These are phyloP conservation scores for Tremella fuciformis DNA, from an alignment of 768 basidiomycete genomes.

Conservation along the genomic window DNA sequence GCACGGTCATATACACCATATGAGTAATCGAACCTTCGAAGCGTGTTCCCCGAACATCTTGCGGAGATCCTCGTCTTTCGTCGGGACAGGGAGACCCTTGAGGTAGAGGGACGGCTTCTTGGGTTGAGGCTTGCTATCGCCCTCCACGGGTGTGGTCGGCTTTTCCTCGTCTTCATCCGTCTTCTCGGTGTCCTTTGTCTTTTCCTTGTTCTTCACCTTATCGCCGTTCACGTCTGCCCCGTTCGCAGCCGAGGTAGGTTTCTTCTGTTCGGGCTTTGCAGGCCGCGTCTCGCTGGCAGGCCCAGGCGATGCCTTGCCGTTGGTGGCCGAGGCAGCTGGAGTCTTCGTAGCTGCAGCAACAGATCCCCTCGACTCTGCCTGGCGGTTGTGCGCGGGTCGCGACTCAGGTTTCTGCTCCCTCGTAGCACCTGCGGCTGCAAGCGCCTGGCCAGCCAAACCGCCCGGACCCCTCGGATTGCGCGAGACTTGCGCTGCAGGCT, in stretches of 20 bases:
- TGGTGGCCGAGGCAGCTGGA: background rate
- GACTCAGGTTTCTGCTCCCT: background rate
- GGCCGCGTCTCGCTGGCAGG: background rate
- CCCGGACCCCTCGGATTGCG: conserved; percentile 12
- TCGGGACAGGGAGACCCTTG: conserved; percentile 30
- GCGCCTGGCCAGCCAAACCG: conserved; percentile 1
- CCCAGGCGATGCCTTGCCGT: conserved; percentile 12
- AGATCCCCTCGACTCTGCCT: background rate
- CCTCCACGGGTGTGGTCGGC: background rate
- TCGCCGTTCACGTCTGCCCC: conserved; percentile 4
- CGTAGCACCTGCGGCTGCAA: conserved; percentile 1
- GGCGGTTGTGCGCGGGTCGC: background rate
- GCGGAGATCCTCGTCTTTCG: conserved; percentile 29
- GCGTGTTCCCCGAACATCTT: conserved; percentile 18
- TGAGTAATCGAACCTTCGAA: conserved; percentile 21
- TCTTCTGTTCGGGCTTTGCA: background rate
- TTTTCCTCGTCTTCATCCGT: conserved; percentile 6
- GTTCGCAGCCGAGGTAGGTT: conserved; percentile 1
- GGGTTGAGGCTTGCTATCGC: background rate
- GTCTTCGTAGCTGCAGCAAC: background rate
- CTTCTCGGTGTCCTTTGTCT: background rate
- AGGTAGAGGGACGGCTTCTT: conserved; percentile 29
- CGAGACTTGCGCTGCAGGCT: conserved; percentile 2
- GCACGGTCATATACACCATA: conserved; percentile 54
- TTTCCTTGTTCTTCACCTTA: background rate